These are phyloP conservation scores for Corinectria fuckeliana DNA, from an alignment of 2,329 filamentous ascomycete species.

Conservation along the genomic window DNA sequence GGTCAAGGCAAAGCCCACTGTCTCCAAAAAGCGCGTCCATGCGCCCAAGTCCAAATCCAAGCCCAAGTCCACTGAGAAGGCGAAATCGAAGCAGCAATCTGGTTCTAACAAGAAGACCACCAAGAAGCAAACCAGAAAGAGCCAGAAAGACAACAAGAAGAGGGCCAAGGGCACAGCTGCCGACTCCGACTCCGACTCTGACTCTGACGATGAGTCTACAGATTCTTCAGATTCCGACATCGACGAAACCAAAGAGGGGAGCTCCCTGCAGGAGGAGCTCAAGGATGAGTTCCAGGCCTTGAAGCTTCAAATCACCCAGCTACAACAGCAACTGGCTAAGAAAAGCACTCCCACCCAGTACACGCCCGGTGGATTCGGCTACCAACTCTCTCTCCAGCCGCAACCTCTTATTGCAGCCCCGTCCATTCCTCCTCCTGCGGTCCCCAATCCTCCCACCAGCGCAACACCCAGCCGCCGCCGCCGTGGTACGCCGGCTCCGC, in stretches of 20 bases:
- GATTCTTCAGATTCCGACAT: constrained; percentile 25
- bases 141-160: constrained; percentile 15
- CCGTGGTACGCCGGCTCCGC: background rate
- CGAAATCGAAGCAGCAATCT: constrained; percentile 14
- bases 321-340: constrained; percentile 32
- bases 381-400: background rate
- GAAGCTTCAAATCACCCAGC: constrained; percentile 35
- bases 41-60: constrained; percentile 16
- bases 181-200: constrained; percentile 33
- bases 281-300: constrained; percentile 41
- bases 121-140: constrained; percentile 17
- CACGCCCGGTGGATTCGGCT: background rate
- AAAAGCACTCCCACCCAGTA: constrained; percentile 4
- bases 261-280: constrained; percentile 26
- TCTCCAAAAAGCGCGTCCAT: constrained; percentile 23
- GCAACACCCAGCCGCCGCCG: background rate
- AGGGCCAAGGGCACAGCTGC: constrained; percentile 2
- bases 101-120: constrained; percentile 3
- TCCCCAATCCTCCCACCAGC: background rate
- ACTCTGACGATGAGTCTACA: constrained; percentile 34
- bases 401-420: background rate
- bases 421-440: background rate
- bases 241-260: constrained; percentile 14
- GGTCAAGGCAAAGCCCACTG: background rate
- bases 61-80: constrained; percentile 12